These are phyloP conservation scores for Cystofilobasidium capitatum DNA, from an alignment of 768 basidiomycete species.

Conservation along the genomic window DNA sequence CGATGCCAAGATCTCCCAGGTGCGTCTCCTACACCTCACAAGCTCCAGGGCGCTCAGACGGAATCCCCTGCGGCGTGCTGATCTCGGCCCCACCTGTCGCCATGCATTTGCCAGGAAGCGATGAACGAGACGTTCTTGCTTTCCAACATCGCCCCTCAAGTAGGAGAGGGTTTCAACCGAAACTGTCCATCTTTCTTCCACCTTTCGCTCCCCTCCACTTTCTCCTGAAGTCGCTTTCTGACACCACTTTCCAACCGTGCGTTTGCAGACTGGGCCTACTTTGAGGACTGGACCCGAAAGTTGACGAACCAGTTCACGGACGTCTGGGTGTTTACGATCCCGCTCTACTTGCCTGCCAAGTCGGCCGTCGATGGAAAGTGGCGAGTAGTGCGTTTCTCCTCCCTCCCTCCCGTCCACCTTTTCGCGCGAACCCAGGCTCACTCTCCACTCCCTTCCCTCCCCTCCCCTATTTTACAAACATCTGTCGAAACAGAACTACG, in stretches of 20 bases:
- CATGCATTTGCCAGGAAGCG: constrained; percentile 49
- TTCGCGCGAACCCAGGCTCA: background rate
- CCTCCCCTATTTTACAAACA: background rate
- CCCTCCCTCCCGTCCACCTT: background rate
- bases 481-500: constrained; percentile 55
- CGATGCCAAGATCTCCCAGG: constrained; percentile 83
- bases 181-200: constrained; percentile 58
- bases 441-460: background rate
- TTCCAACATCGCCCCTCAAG: constrained; percentile 95
- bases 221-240: background rate
- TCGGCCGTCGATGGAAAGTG: constrained; percentile 78
- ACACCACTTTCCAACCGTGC: background rate
- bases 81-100: too few species aligned
- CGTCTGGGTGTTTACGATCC: constrained; percentile 95
- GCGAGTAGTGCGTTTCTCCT: constrained; percentile 63
- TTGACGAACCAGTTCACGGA: constrained; percentile 80
- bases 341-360: constrained; percentile 81
- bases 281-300: constrained; percentile 89
- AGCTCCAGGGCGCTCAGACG: too few species aligned
- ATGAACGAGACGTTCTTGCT: constrained; percentile 96
- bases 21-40: constrained; percentile 28
- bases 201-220: background rate
- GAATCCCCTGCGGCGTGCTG: too few species aligned
- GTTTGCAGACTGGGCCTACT: constrained; percentile 79
- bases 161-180: constrained; percentile 92